phyloP scores from a whole-genome alignment of 164 flowering plant genomes.

The Annona squamosa region DNA sequence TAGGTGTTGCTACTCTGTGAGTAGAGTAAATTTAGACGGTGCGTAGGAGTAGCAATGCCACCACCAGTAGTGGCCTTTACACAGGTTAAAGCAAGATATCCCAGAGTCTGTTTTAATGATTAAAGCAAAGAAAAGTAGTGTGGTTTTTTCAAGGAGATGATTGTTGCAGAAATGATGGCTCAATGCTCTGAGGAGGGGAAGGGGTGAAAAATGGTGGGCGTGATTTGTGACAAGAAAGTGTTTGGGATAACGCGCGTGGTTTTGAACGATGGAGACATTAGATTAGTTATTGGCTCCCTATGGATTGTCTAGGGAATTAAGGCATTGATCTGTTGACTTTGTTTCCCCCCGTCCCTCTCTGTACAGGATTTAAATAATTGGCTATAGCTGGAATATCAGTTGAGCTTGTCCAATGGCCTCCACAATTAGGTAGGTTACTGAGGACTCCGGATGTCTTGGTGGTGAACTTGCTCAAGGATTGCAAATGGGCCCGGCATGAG shows the following conservation, averaged over 20 bases:
- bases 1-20: not conserved
- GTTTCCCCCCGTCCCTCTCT: not conserved
- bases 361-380: too few relatives aligned
- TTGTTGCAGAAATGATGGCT: not conserved
- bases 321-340: not conserved
- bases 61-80: not conserved
- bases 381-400: too few relatives aligned
- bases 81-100: not conserved
- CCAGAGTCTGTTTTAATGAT: not conserved
- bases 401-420: too few relatives aligned
- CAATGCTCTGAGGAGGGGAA: slow-evolving; percentile 1
- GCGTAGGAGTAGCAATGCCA: not conserved
- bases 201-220: not conserved
- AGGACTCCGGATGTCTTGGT: too few relatives aligned
- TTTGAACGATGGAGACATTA: not conserved
- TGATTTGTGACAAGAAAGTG: not conserved
- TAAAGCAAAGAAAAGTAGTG: not conserved
- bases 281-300: not conserved
- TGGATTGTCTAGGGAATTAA: not conserved
- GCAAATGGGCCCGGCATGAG: too few relatives aligned
- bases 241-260: not conserved
- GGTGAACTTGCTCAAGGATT: too few relatives aligned
- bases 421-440: too few relatives aligned
- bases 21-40: not conserved
- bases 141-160: not conserved